Evolutionary conservation across 805 yeast genomes (phyloP), one percentile per base, ranked within the genome.

Genomic region (Naumovozyma baii): DNA sequence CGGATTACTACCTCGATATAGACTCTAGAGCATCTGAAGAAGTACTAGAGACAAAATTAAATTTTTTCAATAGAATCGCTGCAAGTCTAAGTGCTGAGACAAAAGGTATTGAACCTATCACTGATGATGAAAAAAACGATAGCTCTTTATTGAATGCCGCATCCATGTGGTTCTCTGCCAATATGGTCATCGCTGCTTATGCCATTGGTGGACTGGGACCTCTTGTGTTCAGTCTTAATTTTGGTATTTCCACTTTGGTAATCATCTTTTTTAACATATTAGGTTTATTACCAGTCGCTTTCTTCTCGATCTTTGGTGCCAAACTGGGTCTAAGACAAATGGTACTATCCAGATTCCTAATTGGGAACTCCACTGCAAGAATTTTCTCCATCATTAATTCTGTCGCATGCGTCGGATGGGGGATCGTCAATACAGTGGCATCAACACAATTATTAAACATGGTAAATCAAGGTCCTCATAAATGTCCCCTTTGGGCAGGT

Each of bases 351-450:
- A 73, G 90, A 51, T 87, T 71, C 62, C 72, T 86, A 52, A 71
- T 78, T 45, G 96, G 96, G 47, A 77, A 80, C 61, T 59, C 67
- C 26, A 80, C 82, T 35, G 79, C 83, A 64, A 74, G 94, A 59
- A 69, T 87, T 43, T 81, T 86, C 54, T 79, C 92, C 9, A 61
- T 80, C 33, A 68, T 88, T 57, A 86, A 87, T 58, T 73, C 78
- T 55, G 60, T 88, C 47, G 87, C 94, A 17, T 84, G 95, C 72
- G 75, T 87, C 41, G 95, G 96, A 51, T 87, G 96, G 96, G 83
- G 92, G 63, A 85, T 95, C 8, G 90, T 86, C 36, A 88, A 88
- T 64, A 83, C 83, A 44, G 83, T 86, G 74, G 82, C 85, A 18
- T 78, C 92, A 18, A 95, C 95, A 18, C 92, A 84, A 61, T 65